These are phyloP conservation scores for Austroboletus novae-zelandiae DNA, from an alignment of 1,284 basidiomycete genomes.

Conservation along the genomic window DNA sequence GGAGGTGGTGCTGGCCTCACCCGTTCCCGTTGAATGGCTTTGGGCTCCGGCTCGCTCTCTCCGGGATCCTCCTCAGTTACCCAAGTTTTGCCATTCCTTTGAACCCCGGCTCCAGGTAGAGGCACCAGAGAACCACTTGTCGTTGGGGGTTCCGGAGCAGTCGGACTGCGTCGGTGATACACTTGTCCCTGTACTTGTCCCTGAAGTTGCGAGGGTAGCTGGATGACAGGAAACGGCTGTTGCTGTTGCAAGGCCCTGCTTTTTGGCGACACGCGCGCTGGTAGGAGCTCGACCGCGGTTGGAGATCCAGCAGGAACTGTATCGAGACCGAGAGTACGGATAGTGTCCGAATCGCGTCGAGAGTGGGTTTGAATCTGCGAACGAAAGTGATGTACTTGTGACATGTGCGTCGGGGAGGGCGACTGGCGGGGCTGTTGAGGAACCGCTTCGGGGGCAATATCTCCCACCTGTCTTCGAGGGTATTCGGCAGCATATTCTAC, in stretches of 20 bases:
- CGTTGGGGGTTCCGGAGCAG: slow-evolving; percentile 56
- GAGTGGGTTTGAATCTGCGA: slow-evolving; percentile 42
- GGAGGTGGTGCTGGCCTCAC: slow-evolving; percentile 27
- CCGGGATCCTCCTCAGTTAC: slow-evolving; percentile 40
- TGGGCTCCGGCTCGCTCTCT: slow-evolving; percentile 29
- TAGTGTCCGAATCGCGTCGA: slow-evolving; percentile 71
- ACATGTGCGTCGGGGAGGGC: slow-evolving; percentile 52
- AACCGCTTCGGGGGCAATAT: slow-evolving; percentile 14
- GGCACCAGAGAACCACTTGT: slow-evolving; percentile 37
- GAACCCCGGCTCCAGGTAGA: slow-evolving; percentile 16
- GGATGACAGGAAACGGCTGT: slow-evolving; percentile 29
- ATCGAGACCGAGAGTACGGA: slow-evolving; percentile 45
- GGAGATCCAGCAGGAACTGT: slow-evolving; percentile 35
- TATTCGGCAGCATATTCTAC: slow-evolving; percentile 31
- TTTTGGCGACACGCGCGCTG: slow-evolving; percentile 25
- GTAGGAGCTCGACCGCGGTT: slow-evolving; percentile 38
- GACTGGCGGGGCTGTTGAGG: slow-evolving; percentile 44
- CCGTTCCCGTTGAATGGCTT: slow-evolving; percentile 23
- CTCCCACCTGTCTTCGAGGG: slow-evolving; percentile 11
- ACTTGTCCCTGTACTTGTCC: slow-evolving; percentile 18
- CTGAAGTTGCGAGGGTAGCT: slow-evolving; percentile 22
- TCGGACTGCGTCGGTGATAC: slow-evolving; percentile 58
- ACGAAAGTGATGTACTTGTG: slow-evolving; percentile 29
- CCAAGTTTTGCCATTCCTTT: slow-evolving; percentile 47
- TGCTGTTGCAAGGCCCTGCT: slow-evolving; percentile 24